phyloP scores from a whole-genome alignment of 306 rosid species.

The Delonix regia region DNA sequence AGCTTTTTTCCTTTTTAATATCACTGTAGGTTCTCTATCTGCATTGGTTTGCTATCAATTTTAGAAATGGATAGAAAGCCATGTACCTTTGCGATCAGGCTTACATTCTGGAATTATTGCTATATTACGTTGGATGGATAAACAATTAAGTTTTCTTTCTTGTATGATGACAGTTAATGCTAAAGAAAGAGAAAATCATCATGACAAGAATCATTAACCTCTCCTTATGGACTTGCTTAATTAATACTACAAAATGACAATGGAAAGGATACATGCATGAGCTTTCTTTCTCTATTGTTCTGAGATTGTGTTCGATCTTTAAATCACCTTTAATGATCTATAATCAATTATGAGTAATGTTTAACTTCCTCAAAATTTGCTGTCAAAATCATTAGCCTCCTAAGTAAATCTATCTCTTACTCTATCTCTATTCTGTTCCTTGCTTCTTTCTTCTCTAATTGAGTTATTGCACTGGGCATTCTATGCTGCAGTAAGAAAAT shows the following conservation, averaged over 20 bases:
- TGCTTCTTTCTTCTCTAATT: constrained; percentile 23
- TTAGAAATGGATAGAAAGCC: constrained; percentile 12
- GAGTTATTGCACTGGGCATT: not conserved
- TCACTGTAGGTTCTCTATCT: constrained; percentile 1
- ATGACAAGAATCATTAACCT: constrained; percentile 14
- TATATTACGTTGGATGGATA: constrained; percentile 2
- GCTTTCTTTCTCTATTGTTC: constrained; percentile 30
- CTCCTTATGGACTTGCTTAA: not conserved
- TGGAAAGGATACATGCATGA: constrained; percentile 18
- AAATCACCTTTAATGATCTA: constrained; percentile 21
- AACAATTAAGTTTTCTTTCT: constrained; percentile 25
- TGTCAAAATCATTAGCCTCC: constrained; percentile 10
- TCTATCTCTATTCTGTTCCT: constrained; percentile 14
- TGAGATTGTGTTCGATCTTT: constrained; percentile 17
- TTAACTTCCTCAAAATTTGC: constrained; percentile 25
- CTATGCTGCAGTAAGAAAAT: constrained; percentile 3
- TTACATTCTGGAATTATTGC: constrained; percentile 26
- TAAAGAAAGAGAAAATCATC: constrained; percentile 22
- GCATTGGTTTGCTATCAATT: constrained; percentile 25
- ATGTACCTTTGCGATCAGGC: not conserved
- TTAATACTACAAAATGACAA: not conserved
- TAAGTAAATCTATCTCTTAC: constrained; percentile 13
- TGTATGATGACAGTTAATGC: constrained; percentile 21
- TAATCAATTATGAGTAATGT: constrained; percentile 1
- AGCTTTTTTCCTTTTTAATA: constrained; percentile 13